Evolutionary conservation across 179 eudicot species (phyloP), one percentile per base, ranked within the genome.

Genomic region (Actinidia polygama): DNA sequence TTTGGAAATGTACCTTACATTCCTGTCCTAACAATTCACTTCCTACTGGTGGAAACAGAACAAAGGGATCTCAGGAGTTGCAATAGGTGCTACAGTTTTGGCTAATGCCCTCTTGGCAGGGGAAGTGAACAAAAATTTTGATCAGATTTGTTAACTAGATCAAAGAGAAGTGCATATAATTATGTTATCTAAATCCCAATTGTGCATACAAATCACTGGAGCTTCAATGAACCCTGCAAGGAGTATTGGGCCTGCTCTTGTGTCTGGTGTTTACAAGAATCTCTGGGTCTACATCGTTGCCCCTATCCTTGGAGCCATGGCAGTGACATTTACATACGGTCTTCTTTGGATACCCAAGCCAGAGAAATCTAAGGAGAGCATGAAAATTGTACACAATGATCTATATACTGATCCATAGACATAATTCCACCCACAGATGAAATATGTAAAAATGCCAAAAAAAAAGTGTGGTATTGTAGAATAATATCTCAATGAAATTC

Each of bases 221-320:
- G 96, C 91, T 23, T 90, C 96, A 50, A 94, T 95, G 98, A 95
- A 94, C 82, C 98, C 98, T 40, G 98, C 92, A 66, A 91, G 98
- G 84, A 94, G 96, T 73, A 55, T 94, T 78, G 98, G 98, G 72
- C 95, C 98, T 73, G 96, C 98, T 19, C 53, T 92, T 47, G 93
- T 90, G 8, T 87, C 89, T 61, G 90, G 91, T 9, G 87, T 83
- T 64, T 94, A 77, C 72, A 91, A 90, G 81, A 91, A 91, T 40
- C 78, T 91, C 61, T 95, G 98, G 96, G 91, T 92, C 4, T 95
- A 82, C 85, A 80, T 91, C 15, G 83, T 86, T 12, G 94, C 93
- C 70, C 98, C 98, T 5, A 68, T 92, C 61, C 88, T 94, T 2
- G 98, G 98, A 12, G 96, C 96, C 62, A 86, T 89, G 24, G 83